Conservation (phyloP, 495 filamentous ascomycete genomes). For the Hypoxylon subgilvum region DNA sequence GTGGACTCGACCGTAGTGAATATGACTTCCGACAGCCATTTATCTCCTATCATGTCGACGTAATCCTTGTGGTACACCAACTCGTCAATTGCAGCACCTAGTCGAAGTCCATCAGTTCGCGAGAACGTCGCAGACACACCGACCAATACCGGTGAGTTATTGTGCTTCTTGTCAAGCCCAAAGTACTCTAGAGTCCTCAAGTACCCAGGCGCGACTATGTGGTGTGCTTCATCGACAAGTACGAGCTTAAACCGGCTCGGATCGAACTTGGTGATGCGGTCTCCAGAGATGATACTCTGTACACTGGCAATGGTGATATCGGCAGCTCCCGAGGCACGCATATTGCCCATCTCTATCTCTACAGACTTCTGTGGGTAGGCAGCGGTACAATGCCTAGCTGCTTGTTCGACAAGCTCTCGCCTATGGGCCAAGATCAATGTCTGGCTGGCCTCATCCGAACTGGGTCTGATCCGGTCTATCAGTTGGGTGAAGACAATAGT, state of each 20-base stretch:
- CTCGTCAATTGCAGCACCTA: constrained; percentile 89
- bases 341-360: constrained; percentile 88
- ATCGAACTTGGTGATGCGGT: constrained; percentile 81
- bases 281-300: constrained; percentile 73
- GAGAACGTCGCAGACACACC: constrained; percentile 95
- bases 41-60: constrained; percentile 92
- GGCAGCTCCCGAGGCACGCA: constrained; percentile 73
- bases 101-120: constrained; percentile 81
- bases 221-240: constrained; percentile 97
- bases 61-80: constrained; percentile 98
- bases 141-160: constrained; percentile 72
- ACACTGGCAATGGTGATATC: constrained; percentile 97
- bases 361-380: constrained; percentile 80
- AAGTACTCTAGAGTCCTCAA: constrained; percentile 75
- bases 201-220: constrained; percentile 87
- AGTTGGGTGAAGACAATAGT: constrained; percentile 98
- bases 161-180: constrained; percentile 61
- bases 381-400: constrained; percentile 76
- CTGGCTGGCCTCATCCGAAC: constrained; percentile 64
- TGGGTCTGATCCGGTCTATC: constrained; percentile 74
- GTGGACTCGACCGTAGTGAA: constrained; percentile 91
- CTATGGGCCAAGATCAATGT: constrained; percentile 93
- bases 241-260: constrained; percentile 83
- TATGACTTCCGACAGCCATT: constrained; percentile 79
- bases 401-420: constrained; percentile 94